These are phyloP conservation scores for Pharus latifolius DNA, from an alignment of 176 grass and related monocot species.

Conservation along the genomic window DNA sequence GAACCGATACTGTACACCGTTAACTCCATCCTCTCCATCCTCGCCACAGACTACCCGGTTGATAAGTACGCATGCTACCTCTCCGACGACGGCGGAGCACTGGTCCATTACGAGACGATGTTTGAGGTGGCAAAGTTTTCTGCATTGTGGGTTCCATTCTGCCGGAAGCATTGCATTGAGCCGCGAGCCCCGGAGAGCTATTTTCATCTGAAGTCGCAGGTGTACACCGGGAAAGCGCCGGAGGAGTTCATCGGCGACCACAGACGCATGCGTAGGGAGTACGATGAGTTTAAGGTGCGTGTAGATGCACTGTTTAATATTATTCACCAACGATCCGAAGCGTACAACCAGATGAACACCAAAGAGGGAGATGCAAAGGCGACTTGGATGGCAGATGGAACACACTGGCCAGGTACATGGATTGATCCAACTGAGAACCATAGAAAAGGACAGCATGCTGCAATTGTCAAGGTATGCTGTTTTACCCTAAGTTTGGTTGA, in stretches of 20 bases:
- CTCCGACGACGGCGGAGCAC: conserved; percentile 27
- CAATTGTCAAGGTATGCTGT: conserved; percentile 22
- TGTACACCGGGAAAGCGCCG: neutral
- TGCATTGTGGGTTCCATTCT: conserved; percentile 23
- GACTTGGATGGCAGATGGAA: conserved; percentile 45
- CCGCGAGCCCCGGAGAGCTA: conserved; percentile 34
- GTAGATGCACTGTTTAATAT: conserved; percentile 17
- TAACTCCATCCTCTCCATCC: conserved; percentile 41
- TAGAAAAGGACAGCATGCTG: conserved; percentile 23
- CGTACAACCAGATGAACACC: neutral
- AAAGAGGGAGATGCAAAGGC: conserved; percentile 1
- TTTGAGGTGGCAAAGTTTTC: conserved; percentile 20
- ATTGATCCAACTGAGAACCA: conserved; percentile 21
- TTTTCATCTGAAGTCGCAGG: neutral
- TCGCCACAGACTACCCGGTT: conserved; percentile 39
- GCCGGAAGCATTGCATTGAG: conserved; percentile 29
- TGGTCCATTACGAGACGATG: conserved; percentile 37
- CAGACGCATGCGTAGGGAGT: conserved; percentile 28
- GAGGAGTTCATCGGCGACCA: conserved; percentile 19
- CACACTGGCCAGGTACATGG: conserved; percentile 41
- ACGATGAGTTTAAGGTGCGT: conserved; percentile 38
- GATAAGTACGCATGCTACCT: conserved; percentile 37
- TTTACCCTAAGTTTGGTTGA: too few relatives aligned
- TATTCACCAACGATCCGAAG: conserved; percentile 25
- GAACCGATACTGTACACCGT: conserved; percentile 35